Evolutionary conservation across 306 rosid genomes (phyloP), one percentile per base, ranked within the genome.

Genomic region (Geum urbanum): DNA sequence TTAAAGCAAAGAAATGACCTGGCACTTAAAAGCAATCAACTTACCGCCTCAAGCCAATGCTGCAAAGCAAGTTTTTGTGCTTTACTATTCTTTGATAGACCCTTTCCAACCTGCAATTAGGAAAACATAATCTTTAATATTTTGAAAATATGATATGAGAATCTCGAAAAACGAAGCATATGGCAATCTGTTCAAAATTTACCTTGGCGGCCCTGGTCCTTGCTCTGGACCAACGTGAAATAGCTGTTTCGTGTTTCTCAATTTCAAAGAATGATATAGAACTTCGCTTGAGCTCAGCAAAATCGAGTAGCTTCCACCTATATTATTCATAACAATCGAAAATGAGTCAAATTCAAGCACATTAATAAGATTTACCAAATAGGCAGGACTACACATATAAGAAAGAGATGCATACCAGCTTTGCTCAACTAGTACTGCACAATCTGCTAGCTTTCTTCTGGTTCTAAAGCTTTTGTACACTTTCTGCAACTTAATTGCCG

Each of bases 1-100:
- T n/a, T 8, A 51, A 51, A 69, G 55, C 47, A 44, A 57, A 50
- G 12, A 69, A 40, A 65, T 47, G 43, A 13, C 10, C 63, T 40
- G 16, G 56, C 12, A 32, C 24, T 46, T 24, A 13, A 35, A 49
- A 11, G 63, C 5, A 69, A 76, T 72, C 22, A 15, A 84, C 99
- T 89, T 77, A 95, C 99, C 77, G 99, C 99, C 82, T 95, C 99
- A 22, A 95, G 96, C 99, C 99, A 95, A 72, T 95, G 99, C 81
- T 91, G 97, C 44, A 95, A 78, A 72, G 99, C 97, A 63, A 95
- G 99, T 51, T 95, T 95, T 78, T 83, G 97, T 69, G 99, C 99
- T 79, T 86, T 91, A 57, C 77, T 82, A 61, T 95, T 85, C 80
- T 95, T 91, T 37, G 95, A 95, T 86, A 95, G 80, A 55, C 99